These are phyloP conservation scores for Phylloporus rhodoxanthus DNA, from an alignment of 768 basidiomycete genomes.

Conservation along the genomic window DNA sequence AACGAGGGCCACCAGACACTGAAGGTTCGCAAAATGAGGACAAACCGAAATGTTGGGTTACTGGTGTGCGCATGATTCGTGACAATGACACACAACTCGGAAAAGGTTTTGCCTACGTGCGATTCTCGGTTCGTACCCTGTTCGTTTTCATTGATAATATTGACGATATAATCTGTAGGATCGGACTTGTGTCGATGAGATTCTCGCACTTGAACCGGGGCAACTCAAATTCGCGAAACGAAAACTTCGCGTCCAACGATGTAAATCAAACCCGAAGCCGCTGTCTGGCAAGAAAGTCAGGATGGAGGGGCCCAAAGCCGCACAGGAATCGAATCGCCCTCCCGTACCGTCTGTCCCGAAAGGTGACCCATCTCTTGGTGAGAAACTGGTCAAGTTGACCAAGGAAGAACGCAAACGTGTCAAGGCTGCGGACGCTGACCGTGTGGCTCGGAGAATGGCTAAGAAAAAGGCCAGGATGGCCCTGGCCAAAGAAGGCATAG, in stretches of 20 bases:
- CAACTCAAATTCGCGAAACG: conserved; percentile 92
- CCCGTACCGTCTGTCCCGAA: conserved; percentile 42
- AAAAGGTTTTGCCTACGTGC: conserved; percentile 92
- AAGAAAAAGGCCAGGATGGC: conserved; percentile 78
- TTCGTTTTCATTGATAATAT: neutral
- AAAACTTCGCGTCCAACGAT: conserved; percentile 84
- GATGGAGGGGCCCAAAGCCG: conserved; percentile 1
- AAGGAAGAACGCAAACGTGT: conserved; percentile 82
- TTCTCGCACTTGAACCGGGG: conserved; percentile 69
- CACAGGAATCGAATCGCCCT: neutral
- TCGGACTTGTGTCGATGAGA: conserved; percentile 85
- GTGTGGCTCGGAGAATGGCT: conserved; percentile 76
- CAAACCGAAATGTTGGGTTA: conserved; percentile 59
- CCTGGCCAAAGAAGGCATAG: conserved; percentile 39
- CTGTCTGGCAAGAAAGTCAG: conserved; percentile 15
- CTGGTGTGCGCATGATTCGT: conserved; percentile 78
- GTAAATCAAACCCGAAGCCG: conserved; percentile 62
- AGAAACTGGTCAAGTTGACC: conserved; percentile 66
- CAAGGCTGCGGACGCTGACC: conserved; percentile 75
- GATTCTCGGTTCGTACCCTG: conserved; percentile 56
- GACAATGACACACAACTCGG: conserved; percentile 91
- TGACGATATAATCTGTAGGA: conserved; percentile 47
- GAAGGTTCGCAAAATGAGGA: conserved; percentile 26
- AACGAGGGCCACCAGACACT: conserved; percentile 54
- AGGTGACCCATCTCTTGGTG: conserved; percentile 79